Evolutionary conservation across 176 grass and related monocot genomes (phyloP), one percentile per base, ranked within the genome.

Genomic region (Oryza glumipatula): DNA sequence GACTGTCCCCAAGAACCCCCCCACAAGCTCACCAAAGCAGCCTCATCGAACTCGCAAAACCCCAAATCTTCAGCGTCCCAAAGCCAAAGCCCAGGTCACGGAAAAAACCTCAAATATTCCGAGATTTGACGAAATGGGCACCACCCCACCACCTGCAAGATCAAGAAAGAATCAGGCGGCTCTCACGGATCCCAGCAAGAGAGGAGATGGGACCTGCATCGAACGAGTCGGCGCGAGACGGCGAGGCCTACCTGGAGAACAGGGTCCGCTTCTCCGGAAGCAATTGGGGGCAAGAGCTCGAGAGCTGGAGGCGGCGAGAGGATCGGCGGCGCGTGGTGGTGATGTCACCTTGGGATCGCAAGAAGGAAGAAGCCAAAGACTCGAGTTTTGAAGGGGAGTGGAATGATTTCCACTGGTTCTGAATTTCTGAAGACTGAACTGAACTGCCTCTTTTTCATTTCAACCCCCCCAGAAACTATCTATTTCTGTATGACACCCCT

Each of bases 281-380:
- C 74, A 67, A 88, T 61, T 21, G 49, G 73, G 22, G 79, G 43
- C 19, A 21, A 84, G 82, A 51, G 64, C 73, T 5, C n/a, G 82
- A 39, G 64, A 39, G 64, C 73, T 5, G 9, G 65, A 58, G n/a
- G 23, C 17, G 28, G 75, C 9, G 61, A 2, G 54, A 72, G 43
- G 65, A 69, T 45, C 21, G 49, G 45, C 45, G 80, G 23, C 8
- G 51, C 68, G 69, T 36, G 63, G 69, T 36, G 63, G 82, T 52
- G 83, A 23, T 73, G 73, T 65, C 67, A 67, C 79, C 83, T 90
- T 67, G 73, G 83, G 83, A 90, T 86, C 67, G 78, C 67, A 86
- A 56, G 72, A 39, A 54, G 78, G 56, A 86, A 66, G 72, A 39
- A 54, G 28, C 11, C n/a, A 33, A 63, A 36, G 8, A 52, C 72